Percentiles rank a stretch among this genome's conserved stretches.
phyloP scores from a whole-genome alignment of 306 rosid genomes.

The Ziziphus jujuba region DNA sequence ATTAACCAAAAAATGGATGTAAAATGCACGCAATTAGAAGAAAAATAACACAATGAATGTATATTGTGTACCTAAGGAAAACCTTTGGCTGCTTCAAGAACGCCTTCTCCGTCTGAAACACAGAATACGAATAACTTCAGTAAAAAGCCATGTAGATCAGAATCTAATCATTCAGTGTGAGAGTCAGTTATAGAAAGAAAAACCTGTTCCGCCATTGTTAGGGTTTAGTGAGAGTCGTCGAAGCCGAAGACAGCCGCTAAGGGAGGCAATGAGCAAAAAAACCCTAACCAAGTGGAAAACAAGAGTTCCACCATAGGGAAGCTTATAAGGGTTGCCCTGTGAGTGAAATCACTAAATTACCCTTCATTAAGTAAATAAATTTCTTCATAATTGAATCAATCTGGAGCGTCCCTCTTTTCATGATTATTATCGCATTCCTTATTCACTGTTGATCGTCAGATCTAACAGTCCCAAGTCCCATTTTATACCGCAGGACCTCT shows the following conservation, averaged over 20 bases:
- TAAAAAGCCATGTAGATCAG: neutral
- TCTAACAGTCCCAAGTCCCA: too few relatives aligned
- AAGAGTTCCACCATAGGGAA: neutral
- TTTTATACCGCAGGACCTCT: too few relatives aligned
- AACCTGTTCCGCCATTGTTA: conserved; percentile 71
- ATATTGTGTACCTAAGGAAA: conserved; percentile 42
- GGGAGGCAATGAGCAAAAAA: conserved; percentile 15
- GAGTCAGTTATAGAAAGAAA: neutral
- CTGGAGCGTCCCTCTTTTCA: too few relatives aligned
- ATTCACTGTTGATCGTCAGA: too few relatives aligned
- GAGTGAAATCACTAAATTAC: conserved; percentile 3
- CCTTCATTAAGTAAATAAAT: neutral
- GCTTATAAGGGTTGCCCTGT: conserved; percentile 28
- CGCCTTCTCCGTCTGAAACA: conserved; percentile 68
- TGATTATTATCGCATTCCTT: too few relatives aligned
- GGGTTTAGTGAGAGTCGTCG: conserved; percentile 2
- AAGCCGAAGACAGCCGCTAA: conserved; percentile 14
- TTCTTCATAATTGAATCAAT: too few relatives aligned
- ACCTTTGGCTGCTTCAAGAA: conserved; percentile 79
- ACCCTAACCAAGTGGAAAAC: conserved; percentile 17
- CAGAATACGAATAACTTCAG: neutral
- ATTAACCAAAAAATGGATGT: conserved; percentile 35
- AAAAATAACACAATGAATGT: neutral
- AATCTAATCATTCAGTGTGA: neutral
- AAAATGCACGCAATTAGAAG: neutral